Evolutionary conservation across 352 stramenopile genomes (phyloP), one percentile per base, ranked within the genome.

Genomic region (Globisporangium okanoganense): DNA sequence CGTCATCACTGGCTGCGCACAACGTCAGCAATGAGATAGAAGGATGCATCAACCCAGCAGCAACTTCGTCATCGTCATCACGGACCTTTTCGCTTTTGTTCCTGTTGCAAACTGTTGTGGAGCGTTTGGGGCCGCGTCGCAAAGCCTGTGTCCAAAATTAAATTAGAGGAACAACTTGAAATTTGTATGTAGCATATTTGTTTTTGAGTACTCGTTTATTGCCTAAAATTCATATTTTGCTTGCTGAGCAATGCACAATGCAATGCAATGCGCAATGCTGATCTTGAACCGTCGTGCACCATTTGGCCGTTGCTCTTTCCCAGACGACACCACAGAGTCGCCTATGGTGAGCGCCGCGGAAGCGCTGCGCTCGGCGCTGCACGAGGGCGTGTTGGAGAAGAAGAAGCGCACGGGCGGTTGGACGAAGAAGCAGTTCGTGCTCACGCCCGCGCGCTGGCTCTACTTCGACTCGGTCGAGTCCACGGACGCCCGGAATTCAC

Each of bases 361-460:
- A 56, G 82, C 81, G 50, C 78, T 81, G 24, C 71, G 69, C 20
- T 56, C 64, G 24, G 78, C 82, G 45, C 69, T 92, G 20, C 74
- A 77, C 48, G 81, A 87, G 40, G 82, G 81, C 9, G 53, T 72
- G 7, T 64, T 92, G 13, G 82, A 92, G 69, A 85, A 88, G 61
- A 79, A 76, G 74, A 71, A 77, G 33, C 79, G 79, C 60, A 88
- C 81, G 49, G 81, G 82, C 38, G 82, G 82, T 45, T 95, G 85
- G 85, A 90, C 86, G 62, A 91, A 90, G 69, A 79, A 85, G 60
- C 81, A 81, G 52, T 92, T 91, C 41, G 66, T 93, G 25, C 70
- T 95, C 58, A 93, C 82, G 22, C 69, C 71, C 2, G 74, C 73
- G 29, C 77, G 85, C 20, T 78, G 80, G 43, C 73, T 85, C 62